These are phyloP conservation scores for Simplicillium aogashimaense DNA, from an alignment of 2,329 filamentous ascomycete species.

Conservation along the genomic window DNA sequence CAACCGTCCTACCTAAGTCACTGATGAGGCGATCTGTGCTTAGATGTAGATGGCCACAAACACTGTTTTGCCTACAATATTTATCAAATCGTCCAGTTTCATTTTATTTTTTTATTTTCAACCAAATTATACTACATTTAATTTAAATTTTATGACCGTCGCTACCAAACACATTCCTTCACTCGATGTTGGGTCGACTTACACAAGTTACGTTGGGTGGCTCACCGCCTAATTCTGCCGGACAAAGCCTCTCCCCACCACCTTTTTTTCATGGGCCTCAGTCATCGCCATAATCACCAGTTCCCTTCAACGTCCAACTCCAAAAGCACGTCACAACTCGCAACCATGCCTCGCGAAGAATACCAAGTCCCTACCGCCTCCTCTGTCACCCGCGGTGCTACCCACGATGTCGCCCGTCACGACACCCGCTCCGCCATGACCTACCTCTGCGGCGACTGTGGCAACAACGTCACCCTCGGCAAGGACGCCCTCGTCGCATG, in stretches of 20 bases:
- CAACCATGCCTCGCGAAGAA: constrained; percentile 59
- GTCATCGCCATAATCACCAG: not conserved
- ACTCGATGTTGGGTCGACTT: no score
- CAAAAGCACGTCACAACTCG: not conserved
- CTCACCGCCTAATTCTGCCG: constrained; percentile 5
- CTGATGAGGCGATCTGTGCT: no score
- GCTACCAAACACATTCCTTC: no score
- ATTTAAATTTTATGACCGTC: no score
- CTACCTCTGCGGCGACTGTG: constrained; percentile 35
- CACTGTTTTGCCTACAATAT: no score
- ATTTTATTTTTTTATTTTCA: no score
- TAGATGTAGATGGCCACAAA: no score
- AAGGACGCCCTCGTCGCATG: constrained; percentile 40
- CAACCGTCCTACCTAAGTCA: no score
- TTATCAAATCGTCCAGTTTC: no score
- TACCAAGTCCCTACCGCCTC: constrained; percentile 61
- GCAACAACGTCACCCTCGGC: constrained; percentile 26
- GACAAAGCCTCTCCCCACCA: constrained; percentile 1
- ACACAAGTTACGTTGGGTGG: not conserved
- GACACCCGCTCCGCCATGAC: constrained; percentile 26
- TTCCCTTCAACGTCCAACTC: not conserved
- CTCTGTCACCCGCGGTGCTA: constrained; percentile 28
- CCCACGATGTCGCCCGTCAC: constrained; percentile 27
- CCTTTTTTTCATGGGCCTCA: constrained; percentile 1
- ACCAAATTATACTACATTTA: no score